Conservation (phyloP, 129 eudicot species). For the Chrysanthemum lavandulifolium region DNA sequence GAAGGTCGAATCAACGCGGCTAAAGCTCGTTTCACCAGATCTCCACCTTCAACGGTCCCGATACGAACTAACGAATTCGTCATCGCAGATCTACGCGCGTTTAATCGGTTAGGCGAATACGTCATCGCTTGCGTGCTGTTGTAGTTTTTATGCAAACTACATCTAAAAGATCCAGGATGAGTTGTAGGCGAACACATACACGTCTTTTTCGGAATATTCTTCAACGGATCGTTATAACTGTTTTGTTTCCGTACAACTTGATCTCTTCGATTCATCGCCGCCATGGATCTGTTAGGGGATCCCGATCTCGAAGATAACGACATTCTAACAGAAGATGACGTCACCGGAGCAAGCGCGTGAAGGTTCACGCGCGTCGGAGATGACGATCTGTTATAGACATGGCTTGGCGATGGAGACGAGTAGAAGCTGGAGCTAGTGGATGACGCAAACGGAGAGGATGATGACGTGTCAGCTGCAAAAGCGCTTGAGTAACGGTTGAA, state of each 20-base stretch:
- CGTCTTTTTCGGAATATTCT: constrained; percentile 58
- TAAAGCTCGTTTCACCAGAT: constrained; percentile 77
- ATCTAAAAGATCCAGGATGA: constrained; percentile 96
- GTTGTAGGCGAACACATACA: constrained; percentile 95
- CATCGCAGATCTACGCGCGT: constrained; percentile 92
- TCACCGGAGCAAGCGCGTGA: constrained; percentile 56
- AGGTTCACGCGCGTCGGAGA: constrained; percentile 87
- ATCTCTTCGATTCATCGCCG: constrained; percentile 51
- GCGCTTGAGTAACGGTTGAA: constrained; percentile 34
- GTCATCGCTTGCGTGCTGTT: constrained; percentile 34
- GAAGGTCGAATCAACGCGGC: constrained; percentile 94
- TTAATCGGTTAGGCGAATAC: constrained; percentile 64
- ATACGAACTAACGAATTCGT: constrained; percentile 90
- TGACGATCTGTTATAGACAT: constrained; percentile 51
- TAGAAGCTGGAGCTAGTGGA: constrained; percentile 57
- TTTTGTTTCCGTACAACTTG: constrained; percentile 60
- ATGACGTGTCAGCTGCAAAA: constrained; percentile 34
- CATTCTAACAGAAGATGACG: constrained; percentile 63
- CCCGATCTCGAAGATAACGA: constrained; percentile 59
- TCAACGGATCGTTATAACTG: constrained; percentile 30
- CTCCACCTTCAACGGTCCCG: constrained; percentile 98
- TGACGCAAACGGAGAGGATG: constrained; percentile 45
- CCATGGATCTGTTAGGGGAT: constrained; percentile 65
- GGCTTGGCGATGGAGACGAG: constrained; percentile 46
- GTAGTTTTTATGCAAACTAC: constrained; percentile 64